Conservation (phyloP, 2,329 filamentous ascomycete species). For the Fusarium sp. region DNA sequence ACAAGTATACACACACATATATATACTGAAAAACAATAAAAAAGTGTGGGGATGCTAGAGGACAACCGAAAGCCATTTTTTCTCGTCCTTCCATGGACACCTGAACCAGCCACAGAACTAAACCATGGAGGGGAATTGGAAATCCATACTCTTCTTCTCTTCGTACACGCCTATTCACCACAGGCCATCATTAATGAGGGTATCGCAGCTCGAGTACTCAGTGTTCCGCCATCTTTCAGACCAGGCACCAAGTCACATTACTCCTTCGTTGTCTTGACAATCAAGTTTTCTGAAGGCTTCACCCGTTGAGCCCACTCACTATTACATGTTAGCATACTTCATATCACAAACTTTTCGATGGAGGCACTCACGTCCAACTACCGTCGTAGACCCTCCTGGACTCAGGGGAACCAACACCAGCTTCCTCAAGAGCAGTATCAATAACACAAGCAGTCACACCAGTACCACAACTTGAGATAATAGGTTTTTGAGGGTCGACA, state of each 20-base stretch:
- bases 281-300: slow-evolving; percentile 68
- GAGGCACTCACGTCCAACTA: slow-evolving; percentile 87
- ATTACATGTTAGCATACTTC: slow-evolving; percentile 37
- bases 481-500: slow-evolving; percentile 79
- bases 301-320: slow-evolving; percentile 76
- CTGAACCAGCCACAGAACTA: slow-evolving; percentile 33
- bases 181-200: slow-evolving; percentile 44
- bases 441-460: slow-evolving; percentile 93
- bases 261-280: slow-evolving; percentile 60
- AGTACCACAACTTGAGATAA: slow-evolving; percentile 90
- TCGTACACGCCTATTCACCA: slow-evolving; percentile 42
- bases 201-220: slow-evolving; percentile 42
- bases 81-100: slow-evolving; percentile 21
- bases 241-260: slow-evolving; percentile 19
- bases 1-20: slow-evolving; percentile 15
- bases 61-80: slow-evolving; percentile 26
- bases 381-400: slow-evolving; percentile 88
- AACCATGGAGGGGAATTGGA: slow-evolving; percentile 35
- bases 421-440: slow-evolving; percentile 84
- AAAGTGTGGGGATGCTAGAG: slow-evolving; percentile 35
- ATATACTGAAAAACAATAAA: slow-evolving; percentile 31
- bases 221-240: slow-evolving; percentile 28
- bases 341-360: not conserved
- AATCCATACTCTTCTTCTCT: slow-evolving; percentile 39
- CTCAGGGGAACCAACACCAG: slow-evolving; percentile 74